A percentile compares a stretch with the other conserved stretches of the same genome.
Conservation (phyloP, 352 stramenopile species). For the Globisporangium cederbergense region DNA sequence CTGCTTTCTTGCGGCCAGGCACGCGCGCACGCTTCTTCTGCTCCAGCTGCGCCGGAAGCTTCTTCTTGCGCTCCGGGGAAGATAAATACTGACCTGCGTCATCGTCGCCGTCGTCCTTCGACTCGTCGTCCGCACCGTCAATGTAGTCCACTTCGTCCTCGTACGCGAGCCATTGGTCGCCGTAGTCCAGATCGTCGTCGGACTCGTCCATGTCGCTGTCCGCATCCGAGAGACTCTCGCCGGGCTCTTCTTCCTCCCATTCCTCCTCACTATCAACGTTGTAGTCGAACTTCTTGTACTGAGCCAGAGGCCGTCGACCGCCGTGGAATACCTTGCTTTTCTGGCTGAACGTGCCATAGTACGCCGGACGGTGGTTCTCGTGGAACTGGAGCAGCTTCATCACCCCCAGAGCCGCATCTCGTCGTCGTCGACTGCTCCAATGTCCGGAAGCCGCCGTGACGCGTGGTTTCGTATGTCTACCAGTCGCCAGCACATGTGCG, state of each 20-base stretch:
- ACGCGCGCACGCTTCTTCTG: conserved; percentile 36
- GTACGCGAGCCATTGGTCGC: conserved; percentile 82
- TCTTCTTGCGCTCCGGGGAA: conserved; percentile 39
- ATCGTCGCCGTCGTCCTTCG: conserved; percentile 20
- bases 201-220: conserved; percentile 74
- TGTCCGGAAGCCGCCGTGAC: conserved; percentile 19
- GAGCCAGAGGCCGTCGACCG: conserved; percentile 59
- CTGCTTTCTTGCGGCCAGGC: conserved; percentile 43
- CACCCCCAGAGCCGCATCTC: conserved; percentile 56
- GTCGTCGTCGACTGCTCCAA: conserved; percentile 53
- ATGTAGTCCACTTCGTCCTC: conserved; percentile 88
- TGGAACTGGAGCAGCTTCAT: conserved; percentile 89
- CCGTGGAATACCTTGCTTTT: conserved; percentile 50
- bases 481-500: conserved; percentile 7
- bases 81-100: conserved; percentile 18
- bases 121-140: conserved; percentile 30
- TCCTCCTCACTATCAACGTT: conserved; percentile 83
- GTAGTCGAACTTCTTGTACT: conserved; percentile 72
- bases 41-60: conserved; percentile 47
- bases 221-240: conserved; percentile 74
- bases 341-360: conserved; percentile 73
- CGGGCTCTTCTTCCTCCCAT: conserved; percentile 86
- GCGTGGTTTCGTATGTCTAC: conserved; percentile 18
- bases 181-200: conserved; percentile 80
- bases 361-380: conserved; percentile 79